phyloP scores from a whole-genome alignment of 352 stramenopile genomes.

The Globisporangium splendens region DNA sequence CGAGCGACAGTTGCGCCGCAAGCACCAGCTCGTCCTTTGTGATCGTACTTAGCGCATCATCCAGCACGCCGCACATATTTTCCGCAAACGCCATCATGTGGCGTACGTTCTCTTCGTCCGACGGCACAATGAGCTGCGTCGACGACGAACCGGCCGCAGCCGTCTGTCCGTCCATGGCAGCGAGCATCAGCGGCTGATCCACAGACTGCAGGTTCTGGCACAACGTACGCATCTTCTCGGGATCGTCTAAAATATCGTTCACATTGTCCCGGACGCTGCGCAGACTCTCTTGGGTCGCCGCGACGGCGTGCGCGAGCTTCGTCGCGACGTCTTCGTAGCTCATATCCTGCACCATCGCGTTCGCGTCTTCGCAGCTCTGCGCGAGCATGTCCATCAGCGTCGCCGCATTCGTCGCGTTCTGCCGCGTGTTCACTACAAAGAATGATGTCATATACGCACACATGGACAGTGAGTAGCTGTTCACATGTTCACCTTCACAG shows the following conservation, averaged over 20 bases:
- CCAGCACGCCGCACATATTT: constrained; percentile 72
- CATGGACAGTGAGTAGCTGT: too few relatives aligned
- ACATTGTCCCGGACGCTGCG: constrained; percentile 54
- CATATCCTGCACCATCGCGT: constrained; percentile 44
- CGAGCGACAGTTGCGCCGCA: constrained; percentile 65
- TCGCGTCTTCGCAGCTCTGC: constrained; percentile 60
- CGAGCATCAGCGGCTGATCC: constrained; percentile 38
- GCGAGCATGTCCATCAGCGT: constrained; percentile 67
- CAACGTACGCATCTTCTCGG: constrained; percentile 54
- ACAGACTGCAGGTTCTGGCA: constrained; percentile 50
- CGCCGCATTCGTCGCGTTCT: constrained; percentile 23
- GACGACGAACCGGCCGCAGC: neutral
- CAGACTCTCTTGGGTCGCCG: constrained; percentile 60
- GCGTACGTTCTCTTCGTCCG: constrained; percentile 67
- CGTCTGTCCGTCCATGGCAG: neutral
- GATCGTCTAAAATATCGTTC: constrained; percentile 54
- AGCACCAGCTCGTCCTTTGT: constrained; percentile 65
- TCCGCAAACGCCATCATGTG: constrained; percentile 72
- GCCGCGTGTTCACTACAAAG: neutral
- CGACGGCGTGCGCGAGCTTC: constrained; percentile 48
- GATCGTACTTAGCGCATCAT: constrained; percentile 71
- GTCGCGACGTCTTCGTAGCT: constrained; percentile 49
- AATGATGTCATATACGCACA: neutral
- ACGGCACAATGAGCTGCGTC: constrained; percentile 18
- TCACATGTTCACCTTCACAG: too few relatives aligned